Conservation (phyloP, 2,329 filamentous ascomycete species). For the Allantophomopsis lycopodina region DNA sequence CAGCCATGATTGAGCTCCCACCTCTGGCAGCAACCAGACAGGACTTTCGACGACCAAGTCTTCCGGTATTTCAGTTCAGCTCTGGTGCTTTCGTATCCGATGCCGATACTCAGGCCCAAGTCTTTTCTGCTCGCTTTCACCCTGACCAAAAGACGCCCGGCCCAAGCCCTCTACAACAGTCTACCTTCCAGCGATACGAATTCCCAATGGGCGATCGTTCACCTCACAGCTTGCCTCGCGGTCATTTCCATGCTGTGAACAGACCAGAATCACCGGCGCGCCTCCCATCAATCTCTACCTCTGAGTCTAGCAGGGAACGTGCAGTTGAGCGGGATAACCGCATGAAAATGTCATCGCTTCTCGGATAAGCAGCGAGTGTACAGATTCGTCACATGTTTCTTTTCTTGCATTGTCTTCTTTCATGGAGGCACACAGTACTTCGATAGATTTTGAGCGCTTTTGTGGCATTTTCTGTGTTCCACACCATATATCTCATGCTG, state of each 20-base stretch:
- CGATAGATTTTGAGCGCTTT: too few species aligned
- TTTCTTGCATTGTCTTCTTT: too few species aligned
- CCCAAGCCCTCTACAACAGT: conserved; percentile 4
- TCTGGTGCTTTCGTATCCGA: conserved; percentile 11
- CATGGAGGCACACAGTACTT: too few species aligned
- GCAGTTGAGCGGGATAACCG: conserved; percentile 13
- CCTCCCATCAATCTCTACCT: conserved; percentile 18
- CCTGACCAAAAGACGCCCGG: conserved; percentile 8
- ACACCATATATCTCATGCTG: too few species aligned
- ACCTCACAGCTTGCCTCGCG: conserved; percentile 5
- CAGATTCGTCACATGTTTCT: too few species aligned
- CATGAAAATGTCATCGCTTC: conserved; percentile 17
- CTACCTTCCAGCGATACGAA: conserved; percentile 6
- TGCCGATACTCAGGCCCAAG: conserved; percentile 8
- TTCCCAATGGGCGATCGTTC: not conserved
- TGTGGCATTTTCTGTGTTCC: too few species aligned
- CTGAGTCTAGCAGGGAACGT: conserved; percentile 8
- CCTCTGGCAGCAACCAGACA: conserved; percentile 10
- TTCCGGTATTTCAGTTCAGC: conserved; percentile 14
- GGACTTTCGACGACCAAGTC: conserved; percentile 13
- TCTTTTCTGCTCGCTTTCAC: conserved; percentile 9
- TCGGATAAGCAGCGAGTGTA: conserved; percentile 7
- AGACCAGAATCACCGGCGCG: conserved; percentile 12
- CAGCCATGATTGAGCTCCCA: conserved; percentile 16
- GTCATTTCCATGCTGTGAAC: conserved; percentile 7